Conservation (phyloP, 768 basidiomycete species). For the Punctularia strigosozonata region DNA sequence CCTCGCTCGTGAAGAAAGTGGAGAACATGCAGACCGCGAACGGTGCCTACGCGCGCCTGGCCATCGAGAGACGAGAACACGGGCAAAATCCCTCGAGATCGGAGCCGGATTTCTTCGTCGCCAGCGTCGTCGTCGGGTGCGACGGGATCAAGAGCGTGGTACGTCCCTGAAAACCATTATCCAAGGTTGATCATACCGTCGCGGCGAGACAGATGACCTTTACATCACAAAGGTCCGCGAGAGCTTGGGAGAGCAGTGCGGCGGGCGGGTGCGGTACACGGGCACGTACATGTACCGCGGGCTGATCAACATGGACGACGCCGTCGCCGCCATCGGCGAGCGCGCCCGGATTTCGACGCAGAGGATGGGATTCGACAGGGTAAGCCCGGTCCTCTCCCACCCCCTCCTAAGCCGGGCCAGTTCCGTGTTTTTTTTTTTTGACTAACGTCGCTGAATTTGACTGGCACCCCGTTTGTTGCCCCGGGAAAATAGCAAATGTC, state of each 20-base stretch:
- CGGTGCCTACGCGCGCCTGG: neutral
- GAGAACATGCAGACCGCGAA: neutral
- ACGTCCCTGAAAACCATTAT: too few species aligned
- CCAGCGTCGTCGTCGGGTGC: neutral
- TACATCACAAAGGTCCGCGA: too few species aligned
- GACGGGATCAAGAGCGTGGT: neutral
- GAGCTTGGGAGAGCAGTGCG: too few species aligned
- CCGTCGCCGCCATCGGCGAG: neutral
- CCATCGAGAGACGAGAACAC: neutral
- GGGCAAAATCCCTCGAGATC: neutral
- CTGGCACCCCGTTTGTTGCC: too few species aligned
- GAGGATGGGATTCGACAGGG: neutral
- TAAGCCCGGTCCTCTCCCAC: too few species aligned
- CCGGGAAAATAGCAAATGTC: neutral
- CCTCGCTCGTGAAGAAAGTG: neutral
- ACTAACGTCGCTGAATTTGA: too few species aligned
- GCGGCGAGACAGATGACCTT: too few species aligned
- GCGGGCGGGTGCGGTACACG: neutral
- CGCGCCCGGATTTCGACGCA: neutral
- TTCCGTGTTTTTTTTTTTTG: too few species aligned
- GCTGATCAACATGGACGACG: neutral
- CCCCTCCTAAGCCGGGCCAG: too few species aligned
- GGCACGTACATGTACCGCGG: neutral
- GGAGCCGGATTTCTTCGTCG: neutral
- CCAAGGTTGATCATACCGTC: too few species aligned